Conservation (phyloP, 2,329 filamentous ascomycete genomes). For the Arthrobotrys conoides region DNA sequence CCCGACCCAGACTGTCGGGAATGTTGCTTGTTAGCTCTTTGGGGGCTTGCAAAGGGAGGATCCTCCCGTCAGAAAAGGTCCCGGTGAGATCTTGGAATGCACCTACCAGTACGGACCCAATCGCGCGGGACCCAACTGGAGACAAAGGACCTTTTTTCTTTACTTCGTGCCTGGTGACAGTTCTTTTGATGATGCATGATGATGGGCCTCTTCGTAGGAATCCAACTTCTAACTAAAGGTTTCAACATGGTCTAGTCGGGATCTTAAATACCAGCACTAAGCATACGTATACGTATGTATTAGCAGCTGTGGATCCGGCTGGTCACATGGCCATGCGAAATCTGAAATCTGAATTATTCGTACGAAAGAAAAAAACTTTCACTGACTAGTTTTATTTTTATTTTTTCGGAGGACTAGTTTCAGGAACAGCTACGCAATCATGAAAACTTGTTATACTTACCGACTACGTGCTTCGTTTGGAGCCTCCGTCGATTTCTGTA, state of each 20-base stretch:
- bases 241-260: background rate
- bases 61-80: slow-evolving; percentile 53
- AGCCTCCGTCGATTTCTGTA: slow-evolving; percentile 16
- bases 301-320: slow-evolving; percentile 20
- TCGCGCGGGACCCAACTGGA: slow-evolving; percentile 54
- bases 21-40: slow-evolving; percentile 48
- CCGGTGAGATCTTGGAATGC: slow-evolving; percentile 60
- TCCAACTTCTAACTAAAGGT: background rate
- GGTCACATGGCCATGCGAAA: background rate
- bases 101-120: slow-evolving; percentile 53
- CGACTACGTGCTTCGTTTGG: too few relatives aligned
- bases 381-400: background rate
- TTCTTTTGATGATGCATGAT: background rate
- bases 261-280: background rate
- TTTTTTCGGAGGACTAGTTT: background rate
- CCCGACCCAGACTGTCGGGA: slow-evolving; percentile 59
- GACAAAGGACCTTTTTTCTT: slow-evolving; percentile 18
- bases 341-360: slow-evolving; percentile 1
- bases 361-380: slow-evolving; percentile 18
- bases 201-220: background rate
- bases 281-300: too few relatives aligned
- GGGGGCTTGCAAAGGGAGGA: slow-evolving; percentile 53
- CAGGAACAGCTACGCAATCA: slow-evolving; percentile 11
- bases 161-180: background rate
- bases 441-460: background rate